Evolutionary conservation across 805 yeast genomes (phyloP).

Genomic region (Candida sonorensis): DNA sequence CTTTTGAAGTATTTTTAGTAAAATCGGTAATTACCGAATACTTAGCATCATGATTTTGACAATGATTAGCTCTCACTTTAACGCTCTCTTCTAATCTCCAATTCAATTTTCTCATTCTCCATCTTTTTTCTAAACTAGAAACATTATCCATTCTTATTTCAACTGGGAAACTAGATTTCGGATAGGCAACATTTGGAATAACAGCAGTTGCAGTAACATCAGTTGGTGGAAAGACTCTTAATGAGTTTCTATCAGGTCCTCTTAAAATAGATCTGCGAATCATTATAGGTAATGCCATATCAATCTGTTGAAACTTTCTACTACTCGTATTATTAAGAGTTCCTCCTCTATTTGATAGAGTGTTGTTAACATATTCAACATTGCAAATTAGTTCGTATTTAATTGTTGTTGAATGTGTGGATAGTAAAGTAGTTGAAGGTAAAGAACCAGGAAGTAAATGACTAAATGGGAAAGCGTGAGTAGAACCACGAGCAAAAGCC

Average conservation of each 20-base stretch:
- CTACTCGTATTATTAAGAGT: slow-evolving; percentile 2
- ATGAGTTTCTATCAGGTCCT: slow-evolving; percentile 79
- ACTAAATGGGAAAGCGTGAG: slow-evolving; percentile 88
- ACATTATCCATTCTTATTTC: slow-evolving; percentile 79
- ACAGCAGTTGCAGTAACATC: slow-evolving; percentile 81
- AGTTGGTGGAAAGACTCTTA: slow-evolving; percentile 94
- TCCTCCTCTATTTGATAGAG: too few relatives aligned
- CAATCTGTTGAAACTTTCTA: slow-evolving; percentile 31
- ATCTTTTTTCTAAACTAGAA: slow-evolving; percentile 51
- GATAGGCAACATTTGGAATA: slow-evolving; percentile 83
- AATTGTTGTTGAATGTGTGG: slow-evolving; percentile 43
- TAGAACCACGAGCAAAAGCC: slow-evolving; percentile 51
- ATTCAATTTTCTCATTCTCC: slow-evolving; percentile 86
- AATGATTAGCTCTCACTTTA: slow-evolving; percentile 52
- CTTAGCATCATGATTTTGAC: slow-evolving; percentile 50
- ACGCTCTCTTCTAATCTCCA: slow-evolving; percentile 88
- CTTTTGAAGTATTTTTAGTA: slow-evolving; percentile 23
- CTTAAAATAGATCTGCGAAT: slow-evolving; percentile 71
- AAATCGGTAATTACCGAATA: slow-evolving; percentile 39
- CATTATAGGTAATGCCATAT: slow-evolving; percentile 55
- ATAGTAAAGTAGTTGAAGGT: slow-evolving; percentile 76
- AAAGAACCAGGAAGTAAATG: slow-evolving; percentile 81
- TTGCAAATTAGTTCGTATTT: slow-evolving; percentile 72
- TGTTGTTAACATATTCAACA: slow-evolving; percentile 33
- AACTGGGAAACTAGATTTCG: slow-evolving; percentile 77